Percentiles rank a stretch among this genome's conserved stretches.
These are phyloP conservation scores for Termitomyces sp. DNA, from an alignment of 768 basidiomycete species.

Conservation along the genomic window DNA sequence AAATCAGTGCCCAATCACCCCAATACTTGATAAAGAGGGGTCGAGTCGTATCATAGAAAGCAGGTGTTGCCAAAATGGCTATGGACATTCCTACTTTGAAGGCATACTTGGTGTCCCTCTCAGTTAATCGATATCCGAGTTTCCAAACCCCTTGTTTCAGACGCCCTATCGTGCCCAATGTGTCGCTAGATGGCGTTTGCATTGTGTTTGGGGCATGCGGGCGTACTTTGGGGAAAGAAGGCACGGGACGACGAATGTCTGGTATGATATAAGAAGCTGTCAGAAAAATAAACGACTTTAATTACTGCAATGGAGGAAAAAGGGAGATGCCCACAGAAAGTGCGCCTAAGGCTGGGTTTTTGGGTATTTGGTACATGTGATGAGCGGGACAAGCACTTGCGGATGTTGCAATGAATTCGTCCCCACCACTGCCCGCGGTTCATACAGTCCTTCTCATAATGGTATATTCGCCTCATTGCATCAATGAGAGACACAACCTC, in stretches of 20 bases:
- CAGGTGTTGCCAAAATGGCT: conserved; percentile 79
- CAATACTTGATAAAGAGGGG: conserved; percentile 74
- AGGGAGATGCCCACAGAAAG: conserved; percentile 32
- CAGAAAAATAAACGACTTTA: background rate
- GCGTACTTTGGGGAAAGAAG: conserved; percentile 74
- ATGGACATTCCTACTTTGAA: conserved; percentile 84
- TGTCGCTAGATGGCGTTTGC: conserved; percentile 63
- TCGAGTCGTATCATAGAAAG: conserved; percentile 77
- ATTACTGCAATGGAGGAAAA: background rate
- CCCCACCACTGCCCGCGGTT: conserved; percentile 32
- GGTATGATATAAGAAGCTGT: conserved; percentile 52
- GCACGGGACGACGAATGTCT: conserved; percentile 39
- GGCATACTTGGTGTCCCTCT: conserved; percentile 80
- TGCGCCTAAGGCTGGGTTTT: conserved; percentile 15
- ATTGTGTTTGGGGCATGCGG: conserved; percentile 85
- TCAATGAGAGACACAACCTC: conserved; percentile 81
- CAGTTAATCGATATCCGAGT: conserved; percentile 54
- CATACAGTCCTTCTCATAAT: conserved; percentile 48
- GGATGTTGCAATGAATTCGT: conserved; percentile 22
- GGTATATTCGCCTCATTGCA: conserved; percentile 76
- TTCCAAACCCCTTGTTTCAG: conserved; percentile 71
- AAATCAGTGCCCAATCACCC: conserved; percentile 96
- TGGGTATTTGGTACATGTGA: background rate
- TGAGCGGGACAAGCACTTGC: conserved; percentile 1
- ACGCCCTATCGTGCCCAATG: conserved; percentile 55